Conservation (phyloP, 169 alveolate species). For the Cryptosporidium ryanae region DNA sequence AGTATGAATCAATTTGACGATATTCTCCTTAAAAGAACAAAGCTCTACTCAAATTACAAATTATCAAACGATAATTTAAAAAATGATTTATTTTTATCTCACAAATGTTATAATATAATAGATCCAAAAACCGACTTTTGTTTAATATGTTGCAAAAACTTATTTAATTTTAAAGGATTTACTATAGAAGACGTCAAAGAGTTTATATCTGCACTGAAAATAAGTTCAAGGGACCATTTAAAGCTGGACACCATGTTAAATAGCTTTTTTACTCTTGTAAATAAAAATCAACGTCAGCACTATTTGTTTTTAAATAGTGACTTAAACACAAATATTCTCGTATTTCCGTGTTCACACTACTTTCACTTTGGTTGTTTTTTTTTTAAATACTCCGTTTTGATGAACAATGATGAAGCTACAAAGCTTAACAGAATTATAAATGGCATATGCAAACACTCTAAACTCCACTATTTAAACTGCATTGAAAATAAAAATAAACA, state of each 20-base stretch:
- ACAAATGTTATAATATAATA: conserved; percentile 23
- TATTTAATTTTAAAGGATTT: conserved; percentile 21
- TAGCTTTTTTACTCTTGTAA: conserved; percentile 1
- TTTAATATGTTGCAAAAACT: conserved; percentile 23
- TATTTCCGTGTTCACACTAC: conserved; percentile 67
- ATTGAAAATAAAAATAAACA: not conserved
- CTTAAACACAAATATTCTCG: conserved; percentile 20
- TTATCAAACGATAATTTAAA: conserved; percentile 9
- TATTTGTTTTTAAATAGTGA: conserved; percentile 25
- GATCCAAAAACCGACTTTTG: conserved; percentile 39
- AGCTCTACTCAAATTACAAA: conserved; percentile 27
- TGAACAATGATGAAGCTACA: conserved; percentile 39
- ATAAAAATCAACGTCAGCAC: not conserved
- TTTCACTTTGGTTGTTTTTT: conserved; percentile 69
- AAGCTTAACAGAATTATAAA: conserved; percentile 29
- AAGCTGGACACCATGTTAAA: conserved; percentile 5
- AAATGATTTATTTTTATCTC: conserved; percentile 38
- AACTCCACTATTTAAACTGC: not conserved
- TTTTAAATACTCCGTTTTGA: conserved; percentile 12
- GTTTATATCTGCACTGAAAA: conserved; percentile 8
- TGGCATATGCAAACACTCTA: conserved; percentile 32
- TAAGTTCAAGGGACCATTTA: conserved; percentile 23
- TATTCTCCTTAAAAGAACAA: conserved; percentile 43
- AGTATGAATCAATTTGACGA: conserved; percentile 43
- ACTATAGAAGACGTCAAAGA: conserved; percentile 31